Base-by-base conservation (phyloP, 768 basidiomycete species). In the Tulasnella sp. region DNA sequence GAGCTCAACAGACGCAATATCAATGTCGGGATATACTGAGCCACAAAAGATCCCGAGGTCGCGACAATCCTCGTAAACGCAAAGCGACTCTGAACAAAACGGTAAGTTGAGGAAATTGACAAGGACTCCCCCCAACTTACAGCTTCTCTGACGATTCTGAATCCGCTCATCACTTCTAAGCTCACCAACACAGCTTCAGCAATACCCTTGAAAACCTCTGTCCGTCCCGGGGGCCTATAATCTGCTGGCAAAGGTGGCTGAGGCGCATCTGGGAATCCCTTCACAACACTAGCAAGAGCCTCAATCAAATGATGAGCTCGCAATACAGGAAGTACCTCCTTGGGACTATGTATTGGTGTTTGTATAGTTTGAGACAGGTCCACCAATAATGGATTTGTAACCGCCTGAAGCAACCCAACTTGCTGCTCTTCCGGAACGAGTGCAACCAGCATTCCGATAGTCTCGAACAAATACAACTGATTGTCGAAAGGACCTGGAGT, bases 401-500 rank as follows among this genome's bases (percentile, higher is more conserved):
- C 71, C 0, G 87, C 84, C 57, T 87, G 69, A 4, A 66, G 59
- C 24, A 89, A 64, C 4, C 71, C 66, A 1, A 78, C 72, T 56
- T 88, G 83, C 58, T 83, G 40, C 29, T 40, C 37, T 19, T 51
- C 78, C 81, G 75, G 1, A 81, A 73, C 8, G 67, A 70, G 53
- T 75, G 78, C 34, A 45, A 86, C 76, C 31, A 98, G 75, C 9
- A 74, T 82, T 24, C 95, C 95, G 22, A 80, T 75, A 0, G 90
- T 81, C 66, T 99, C 95, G 63, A 89, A 99, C 8, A 99, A 74
- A 63, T 96, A 93, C 20, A 98, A 70, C 63, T 99, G 95, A 10
- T 88, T 78, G 56, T 89, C 83, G 62, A 96, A 92, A 37, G 78
- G 66, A 3, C 71, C 68, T 10, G 85, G 73, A 46, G 78, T 77